Evolutionary conservation across 345 rosid species (phyloP).

Genomic region (Kandelia obovata): DNA sequence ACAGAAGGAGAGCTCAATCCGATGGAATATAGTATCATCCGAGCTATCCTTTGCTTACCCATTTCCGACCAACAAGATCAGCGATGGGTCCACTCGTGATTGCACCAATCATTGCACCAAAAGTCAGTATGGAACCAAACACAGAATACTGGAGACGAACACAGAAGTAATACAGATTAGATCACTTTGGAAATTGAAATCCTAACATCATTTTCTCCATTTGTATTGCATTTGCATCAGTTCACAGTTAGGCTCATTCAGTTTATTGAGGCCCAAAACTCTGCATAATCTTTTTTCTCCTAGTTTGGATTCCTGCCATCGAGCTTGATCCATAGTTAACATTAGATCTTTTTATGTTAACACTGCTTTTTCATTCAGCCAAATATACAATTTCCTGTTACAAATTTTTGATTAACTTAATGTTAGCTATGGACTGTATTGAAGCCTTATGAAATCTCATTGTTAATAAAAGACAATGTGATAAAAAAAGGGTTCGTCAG

Average conservation of each 20-base stretch:
- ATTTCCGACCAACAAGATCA: constrained; percentile 76
- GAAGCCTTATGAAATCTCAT: background rate
- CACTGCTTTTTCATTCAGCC: background rate
- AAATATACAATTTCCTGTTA: background rate
- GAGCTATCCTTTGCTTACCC: constrained; percentile 45
- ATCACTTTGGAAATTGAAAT: constrained; percentile 1
- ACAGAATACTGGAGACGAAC: constrained; percentile 55
- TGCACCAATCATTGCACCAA: constrained; percentile 97
- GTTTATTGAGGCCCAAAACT: too few species aligned
- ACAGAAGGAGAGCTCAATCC: background rate
- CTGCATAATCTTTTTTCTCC: too few species aligned
- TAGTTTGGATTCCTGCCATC: too few species aligned
- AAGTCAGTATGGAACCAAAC: constrained; percentile 80
- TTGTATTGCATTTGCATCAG: too few species aligned
- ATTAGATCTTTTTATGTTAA: background rate
- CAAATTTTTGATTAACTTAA: too few species aligned
- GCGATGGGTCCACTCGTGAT: constrained; percentile 81
- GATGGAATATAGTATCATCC: background rate
- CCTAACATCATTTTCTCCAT: background rate
- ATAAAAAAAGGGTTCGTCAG: background rate
- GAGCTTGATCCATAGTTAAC: too few species aligned
- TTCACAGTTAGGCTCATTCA: too few species aligned
- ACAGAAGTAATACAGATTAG: constrained; percentile 10
- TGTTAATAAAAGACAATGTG: background rate
- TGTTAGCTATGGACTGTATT: too few species aligned